These are phyloP conservation scores for Allium sativum DNA, from an alignment of 106 monocot species.

Conservation along the genomic window DNA sequence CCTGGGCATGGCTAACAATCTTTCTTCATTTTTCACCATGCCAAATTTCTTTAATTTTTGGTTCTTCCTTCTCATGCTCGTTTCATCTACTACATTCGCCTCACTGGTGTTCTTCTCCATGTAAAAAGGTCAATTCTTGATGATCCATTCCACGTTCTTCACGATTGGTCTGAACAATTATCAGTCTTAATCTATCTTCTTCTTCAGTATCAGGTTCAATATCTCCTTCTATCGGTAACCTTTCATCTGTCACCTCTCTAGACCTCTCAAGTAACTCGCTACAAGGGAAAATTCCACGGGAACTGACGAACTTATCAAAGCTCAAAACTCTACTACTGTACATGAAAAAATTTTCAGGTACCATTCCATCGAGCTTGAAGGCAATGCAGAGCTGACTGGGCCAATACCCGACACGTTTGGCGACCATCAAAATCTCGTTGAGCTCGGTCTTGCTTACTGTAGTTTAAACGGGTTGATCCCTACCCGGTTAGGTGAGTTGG, in stretches of 20 bases:
- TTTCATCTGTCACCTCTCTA: constrained; percentile 30
- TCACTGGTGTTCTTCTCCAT: constrained; percentile 26
- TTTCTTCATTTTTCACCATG: constrained; percentile 1
- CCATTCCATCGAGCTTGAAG: constrained; percentile 47
- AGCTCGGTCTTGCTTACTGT: constrained; percentile 52
- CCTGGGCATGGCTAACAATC: too few relatives aligned
- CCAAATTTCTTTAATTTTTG: not conserved
- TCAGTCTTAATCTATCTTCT: constrained; percentile 53
- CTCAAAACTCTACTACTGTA: constrained; percentile 47
- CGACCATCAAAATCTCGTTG: constrained; percentile 29
- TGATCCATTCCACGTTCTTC: constrained; percentile 44
- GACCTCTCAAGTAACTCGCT: constrained; percentile 68
- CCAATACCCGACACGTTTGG: constrained; percentile 47
- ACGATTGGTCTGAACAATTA: constrained; percentile 36
- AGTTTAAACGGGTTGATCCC: constrained; percentile 58
- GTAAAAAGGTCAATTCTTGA: constrained; percentile 50
- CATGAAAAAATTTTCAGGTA: constrained; percentile 67
- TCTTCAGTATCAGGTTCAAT: constrained; percentile 37
- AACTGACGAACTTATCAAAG: constrained; percentile 29
- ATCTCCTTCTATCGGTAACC: constrained; percentile 30
- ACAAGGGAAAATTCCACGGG: constrained; percentile 46
- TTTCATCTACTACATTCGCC: not conserved
- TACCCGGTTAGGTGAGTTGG: constrained; percentile 25
- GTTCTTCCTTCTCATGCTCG: not conserved
- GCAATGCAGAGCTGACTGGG: constrained; percentile 60